phyloP scores from a whole-genome alignment of 305 asterid species.

The Solanum hybrid region DNA sequence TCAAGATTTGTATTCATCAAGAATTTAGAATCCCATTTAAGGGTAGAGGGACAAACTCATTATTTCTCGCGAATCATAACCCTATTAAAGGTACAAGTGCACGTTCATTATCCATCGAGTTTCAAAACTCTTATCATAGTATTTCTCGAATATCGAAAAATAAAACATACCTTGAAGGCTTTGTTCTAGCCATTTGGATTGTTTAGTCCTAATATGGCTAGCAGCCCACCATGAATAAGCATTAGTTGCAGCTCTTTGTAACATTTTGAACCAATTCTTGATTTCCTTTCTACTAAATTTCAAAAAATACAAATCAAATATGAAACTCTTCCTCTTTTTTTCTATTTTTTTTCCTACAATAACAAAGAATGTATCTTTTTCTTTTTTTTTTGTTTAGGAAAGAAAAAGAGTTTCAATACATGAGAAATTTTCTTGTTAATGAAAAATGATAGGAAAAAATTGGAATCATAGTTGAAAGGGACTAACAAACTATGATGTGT shows the following conservation, averaged over 20 bases:
- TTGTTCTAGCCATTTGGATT: constrained; percentile 45
- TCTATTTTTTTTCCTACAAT: not conserved
- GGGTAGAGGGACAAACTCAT: not conserved
- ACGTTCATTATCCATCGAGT: not conserved
- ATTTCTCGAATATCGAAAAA: not conserved
- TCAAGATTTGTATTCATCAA: not conserved
- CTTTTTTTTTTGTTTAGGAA: not conserved
- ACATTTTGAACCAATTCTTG: constrained; percentile 20
- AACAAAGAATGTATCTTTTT: not conserved
- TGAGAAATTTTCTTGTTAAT: not conserved
- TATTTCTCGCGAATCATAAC: not conserved
- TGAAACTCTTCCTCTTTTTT: constrained; percentile 4
- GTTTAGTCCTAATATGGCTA: constrained; percentile 44
- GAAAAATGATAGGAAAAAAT: not conserved
- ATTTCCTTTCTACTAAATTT: not conserved
- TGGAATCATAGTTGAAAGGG: constrained; percentile 6
- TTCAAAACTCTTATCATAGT: not conserved
- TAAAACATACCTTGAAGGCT: constrained; percentile 30
- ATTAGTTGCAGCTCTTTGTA: constrained; percentile 43
- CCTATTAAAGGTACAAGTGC: not conserved
- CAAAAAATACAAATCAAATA: not conserved
- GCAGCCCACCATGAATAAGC: constrained; percentile 58
- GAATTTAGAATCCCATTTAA: not conserved
- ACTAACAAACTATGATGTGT: constrained; percentile 6
- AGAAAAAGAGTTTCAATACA: not conserved